Percentiles rank a stretch among this genome's conserved stretches.
phyloP scores from a whole-genome alignment of 2,329 filamentous ascomycete genomes.

The Hymenoscyphus albidus region DNA sequence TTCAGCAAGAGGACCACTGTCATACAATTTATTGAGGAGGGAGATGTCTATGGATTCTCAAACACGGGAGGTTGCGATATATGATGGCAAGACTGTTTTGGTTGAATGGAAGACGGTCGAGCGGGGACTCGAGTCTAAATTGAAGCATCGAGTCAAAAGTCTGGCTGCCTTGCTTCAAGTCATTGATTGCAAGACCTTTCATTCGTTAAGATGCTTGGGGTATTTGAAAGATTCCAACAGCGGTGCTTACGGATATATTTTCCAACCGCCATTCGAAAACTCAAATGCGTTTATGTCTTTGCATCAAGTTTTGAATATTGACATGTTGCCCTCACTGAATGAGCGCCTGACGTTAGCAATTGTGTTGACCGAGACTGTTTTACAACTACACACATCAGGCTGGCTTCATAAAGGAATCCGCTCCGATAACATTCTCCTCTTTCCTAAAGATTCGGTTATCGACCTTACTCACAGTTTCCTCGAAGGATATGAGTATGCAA shows the following conservation, averaged over 20 bases:
- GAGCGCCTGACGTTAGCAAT: slow-evolving; percentile 13
- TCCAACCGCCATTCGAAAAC: slow-evolving; percentile 9
- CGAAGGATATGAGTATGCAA: slow-evolving; percentile 18
- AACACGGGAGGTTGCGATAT: slow-evolving; percentile 14
- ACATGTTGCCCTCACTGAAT: slow-evolving; percentile 9
- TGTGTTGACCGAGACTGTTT: slow-evolving; percentile 13
- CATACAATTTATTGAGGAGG: slow-evolving; percentile 8
- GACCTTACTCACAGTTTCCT: slow-evolving; percentile 9
- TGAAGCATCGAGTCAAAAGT: slow-evolving; percentile 16
- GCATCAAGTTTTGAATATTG: background rate
- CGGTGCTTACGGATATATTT: slow-evolving; percentile 17
- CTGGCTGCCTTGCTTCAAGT: slow-evolving; percentile 17
- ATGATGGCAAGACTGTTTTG: slow-evolving; percentile 15
- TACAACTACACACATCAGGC: slow-evolving; percentile 18
- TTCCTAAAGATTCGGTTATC: slow-evolving; percentile 1
- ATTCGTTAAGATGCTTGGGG: slow-evolving; percentile 14
- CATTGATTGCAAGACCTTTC: slow-evolving; percentile 12
- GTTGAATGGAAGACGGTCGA: slow-evolving; percentile 21
- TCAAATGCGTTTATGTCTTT: slow-evolving; percentile 11
- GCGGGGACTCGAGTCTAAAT: slow-evolving; percentile 4
- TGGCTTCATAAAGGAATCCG: slow-evolving; percentile 24
- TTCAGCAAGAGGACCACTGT: background rate
- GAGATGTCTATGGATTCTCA: background rate
- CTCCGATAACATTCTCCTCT: slow-evolving; percentile 22
- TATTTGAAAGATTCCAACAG: slow-evolving; percentile 14